These are phyloP conservation scores for Xylariomycetidae sp. DNA, from an alignment of 2,329 filamentous ascomycete species.

Conservation along the genomic window DNA sequence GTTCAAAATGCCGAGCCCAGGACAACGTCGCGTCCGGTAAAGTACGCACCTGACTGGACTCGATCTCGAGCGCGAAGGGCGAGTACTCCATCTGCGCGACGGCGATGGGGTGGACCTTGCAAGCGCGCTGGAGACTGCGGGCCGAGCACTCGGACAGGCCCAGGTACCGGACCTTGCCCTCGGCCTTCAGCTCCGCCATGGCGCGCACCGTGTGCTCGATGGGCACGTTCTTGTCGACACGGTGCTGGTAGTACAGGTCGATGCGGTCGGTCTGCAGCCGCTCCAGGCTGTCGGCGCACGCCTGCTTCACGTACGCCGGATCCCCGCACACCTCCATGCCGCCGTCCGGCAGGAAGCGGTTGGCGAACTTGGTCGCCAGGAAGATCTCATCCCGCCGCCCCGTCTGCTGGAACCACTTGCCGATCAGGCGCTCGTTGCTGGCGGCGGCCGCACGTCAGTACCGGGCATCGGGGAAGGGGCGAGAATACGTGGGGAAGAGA, in stretches of 20 bases:
- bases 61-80: slow-evolving; percentile 51
- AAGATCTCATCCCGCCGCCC: slow-evolving; percentile 42
- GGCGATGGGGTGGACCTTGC: slow-evolving; percentile 39
- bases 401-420: slow-evolving; percentile 34
- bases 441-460: background rate
- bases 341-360: slow-evolving; percentile 21
- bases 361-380: slow-evolving; percentile 48
- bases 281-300: slow-evolving; percentile 32
- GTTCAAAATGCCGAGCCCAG: background rate
- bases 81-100: slow-evolving; percentile 48
- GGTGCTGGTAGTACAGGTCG: slow-evolving; percentile 49
- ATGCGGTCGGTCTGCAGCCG: slow-evolving; percentile 44
- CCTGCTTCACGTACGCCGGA: slow-evolving; percentile 21
- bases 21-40: background rate
- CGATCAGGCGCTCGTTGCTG: slow-evolving; percentile 36
- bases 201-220: slow-evolving; percentile 42
- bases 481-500: background rate
- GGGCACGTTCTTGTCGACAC: slow-evolving; percentile 38
- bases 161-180: slow-evolving; percentile 47
- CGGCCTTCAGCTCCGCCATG: slow-evolving; percentile 39
- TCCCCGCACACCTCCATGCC: slow-evolving; percentile 14
- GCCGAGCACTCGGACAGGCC: slow-evolving; percentile 43
- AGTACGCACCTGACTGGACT: no score
- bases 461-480: background rate
- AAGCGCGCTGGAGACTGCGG: slow-evolving; percentile 40